A percentile compares a stretch with the other conserved stretches of the same genome.
Conservation (phyloP, 2,329 filamentous ascomycete species). For the Furcasterigmium sp. region DNA sequence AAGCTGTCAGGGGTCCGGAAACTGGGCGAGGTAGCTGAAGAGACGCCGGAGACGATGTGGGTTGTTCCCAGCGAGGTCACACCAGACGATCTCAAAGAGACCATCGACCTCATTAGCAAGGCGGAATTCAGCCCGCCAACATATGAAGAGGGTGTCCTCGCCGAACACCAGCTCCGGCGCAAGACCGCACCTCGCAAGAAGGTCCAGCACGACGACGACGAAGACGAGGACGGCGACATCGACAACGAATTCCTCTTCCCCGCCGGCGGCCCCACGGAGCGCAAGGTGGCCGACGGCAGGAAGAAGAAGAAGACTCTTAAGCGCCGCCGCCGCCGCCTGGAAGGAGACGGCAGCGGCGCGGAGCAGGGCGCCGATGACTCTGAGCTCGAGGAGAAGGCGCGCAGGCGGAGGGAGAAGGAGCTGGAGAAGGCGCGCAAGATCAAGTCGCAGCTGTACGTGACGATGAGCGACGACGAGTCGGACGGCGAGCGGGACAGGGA, state of each 20-base stretch:
- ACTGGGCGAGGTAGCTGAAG: conserved; percentile 48
- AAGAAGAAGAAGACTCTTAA: conserved; percentile 45
- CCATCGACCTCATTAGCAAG: conserved; percentile 67
- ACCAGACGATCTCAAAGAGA: conserved; percentile 61
- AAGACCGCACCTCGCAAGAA: conserved; percentile 53
- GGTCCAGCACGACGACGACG: conserved; percentile 64
- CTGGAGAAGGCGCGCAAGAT: conserved; percentile 72
- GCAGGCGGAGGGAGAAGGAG: conserved; percentile 60
- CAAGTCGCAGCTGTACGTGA: conserved; percentile 80
- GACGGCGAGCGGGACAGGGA: conserved; percentile 65
- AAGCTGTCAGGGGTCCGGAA: conserved; percentile 66
- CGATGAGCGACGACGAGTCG: conserved; percentile 83
- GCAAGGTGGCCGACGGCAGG: conserved; percentile 47
- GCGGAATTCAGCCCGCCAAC: conserved; percentile 73
- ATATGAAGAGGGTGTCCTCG: conserved; percentile 69
- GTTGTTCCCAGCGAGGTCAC: conserved; percentile 63
- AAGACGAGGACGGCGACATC: conserved; percentile 40
- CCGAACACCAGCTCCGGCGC: conserved; percentile 74
- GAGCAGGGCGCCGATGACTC: conserved; percentile 46
- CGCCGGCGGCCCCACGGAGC: conserved; percentile 57
- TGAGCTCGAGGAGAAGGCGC: conserved; percentile 59
- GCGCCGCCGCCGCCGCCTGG: conserved; percentile 42
- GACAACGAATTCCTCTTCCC: conserved; percentile 62
- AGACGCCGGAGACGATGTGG: conserved; percentile 75
- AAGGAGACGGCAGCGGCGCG: conserved; percentile 22